These are phyloP conservation scores for Daldinia childiae DNA, from an alignment of 495 filamentous ascomycete genomes.

Conservation along the genomic window DNA sequence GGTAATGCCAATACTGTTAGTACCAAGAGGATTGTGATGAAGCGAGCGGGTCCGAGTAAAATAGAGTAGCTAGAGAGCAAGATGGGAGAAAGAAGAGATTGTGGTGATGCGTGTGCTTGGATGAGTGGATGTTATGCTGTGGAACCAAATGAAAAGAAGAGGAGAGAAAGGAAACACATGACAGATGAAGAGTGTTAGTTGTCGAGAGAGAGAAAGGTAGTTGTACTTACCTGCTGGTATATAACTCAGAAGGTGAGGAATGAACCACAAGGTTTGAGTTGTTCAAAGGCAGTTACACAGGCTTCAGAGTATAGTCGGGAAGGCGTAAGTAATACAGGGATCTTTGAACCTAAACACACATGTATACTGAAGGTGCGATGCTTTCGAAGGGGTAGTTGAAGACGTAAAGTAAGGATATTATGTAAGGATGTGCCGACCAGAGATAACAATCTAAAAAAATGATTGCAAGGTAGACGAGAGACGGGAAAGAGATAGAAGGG, in stretches of 20 bases:
- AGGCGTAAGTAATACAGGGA: neutral
- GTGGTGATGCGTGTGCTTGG: constrained; percentile 51
- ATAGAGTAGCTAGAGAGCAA: constrained; percentile 66
- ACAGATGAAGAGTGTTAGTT: neutral
- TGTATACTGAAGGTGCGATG: neutral
- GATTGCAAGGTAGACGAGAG: neutral
- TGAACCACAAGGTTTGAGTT: neutral
- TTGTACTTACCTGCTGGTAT: constrained; percentile 16
- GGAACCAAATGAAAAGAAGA: constrained; percentile 51
- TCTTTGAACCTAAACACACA: neutral
- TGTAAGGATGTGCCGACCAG: neutral
- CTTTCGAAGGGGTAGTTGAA: neutral
- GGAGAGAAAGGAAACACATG: constrained; percentile 37
- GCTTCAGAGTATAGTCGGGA: neutral
- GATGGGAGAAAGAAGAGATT: constrained; percentile 58
- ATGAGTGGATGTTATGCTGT: constrained; percentile 62
- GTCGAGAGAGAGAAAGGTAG: constrained; percentile 4
- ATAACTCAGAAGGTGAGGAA: neutral
- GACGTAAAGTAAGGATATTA: neutral
- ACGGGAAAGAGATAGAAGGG: neutral
- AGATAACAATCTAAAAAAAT: neutral
- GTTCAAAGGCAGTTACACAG: neutral
- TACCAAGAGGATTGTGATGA: constrained; percentile 60
- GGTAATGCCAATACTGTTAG: constrained; percentile 51
- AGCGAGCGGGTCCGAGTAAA: constrained; percentile 63